phyloP scores from a whole-genome alignment of 1,284 basidiomycete species.

The Ganoderma leucocontextum region DNA sequence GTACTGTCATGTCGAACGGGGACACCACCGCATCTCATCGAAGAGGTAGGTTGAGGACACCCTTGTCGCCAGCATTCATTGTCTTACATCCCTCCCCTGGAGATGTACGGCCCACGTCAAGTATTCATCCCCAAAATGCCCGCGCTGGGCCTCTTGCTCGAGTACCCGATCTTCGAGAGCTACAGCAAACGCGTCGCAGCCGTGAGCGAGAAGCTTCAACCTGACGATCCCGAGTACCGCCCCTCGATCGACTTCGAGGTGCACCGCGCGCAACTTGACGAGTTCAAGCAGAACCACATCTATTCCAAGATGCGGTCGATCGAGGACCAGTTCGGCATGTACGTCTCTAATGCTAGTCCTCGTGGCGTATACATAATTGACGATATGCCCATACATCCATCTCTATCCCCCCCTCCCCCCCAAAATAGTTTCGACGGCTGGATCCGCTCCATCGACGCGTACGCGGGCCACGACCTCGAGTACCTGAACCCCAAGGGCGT shows the following conservation, averaged over 20 bases:
- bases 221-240: constrained; percentile 64
- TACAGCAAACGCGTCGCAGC: constrained; percentile 76
- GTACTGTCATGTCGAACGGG: constrained; percentile 82
- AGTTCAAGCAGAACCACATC: constrained; percentile 86
- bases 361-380: background rate
- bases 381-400: background rate
- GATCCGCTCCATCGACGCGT: constrained; percentile 74
- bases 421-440: constrained; percentile 78
- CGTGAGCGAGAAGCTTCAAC: constrained; percentile 65
- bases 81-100: background rate
- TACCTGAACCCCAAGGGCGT: constrained; percentile 77
- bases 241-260: constrained; percentile 76
- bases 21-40: constrained; percentile 78
- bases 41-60: constrained; percentile 56
- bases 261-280: constrained; percentile 70
- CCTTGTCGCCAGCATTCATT: background rate
- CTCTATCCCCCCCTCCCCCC: background rate
- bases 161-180: constrained; percentile 88
- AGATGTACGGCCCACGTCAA: constrained; percentile 73
- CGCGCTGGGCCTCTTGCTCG: constrained; percentile 92
- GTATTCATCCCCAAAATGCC: constrained; percentile 97
- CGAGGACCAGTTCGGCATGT: constrained; percentile 86
- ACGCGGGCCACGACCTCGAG: constrained; percentile 72
- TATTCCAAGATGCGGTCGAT: constrained; percentile 86
- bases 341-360: constrained; percentile 44